phyloP scores from a whole-genome alignment of 306 rosid genomes.

The Acacia melanoxylon region DNA sequence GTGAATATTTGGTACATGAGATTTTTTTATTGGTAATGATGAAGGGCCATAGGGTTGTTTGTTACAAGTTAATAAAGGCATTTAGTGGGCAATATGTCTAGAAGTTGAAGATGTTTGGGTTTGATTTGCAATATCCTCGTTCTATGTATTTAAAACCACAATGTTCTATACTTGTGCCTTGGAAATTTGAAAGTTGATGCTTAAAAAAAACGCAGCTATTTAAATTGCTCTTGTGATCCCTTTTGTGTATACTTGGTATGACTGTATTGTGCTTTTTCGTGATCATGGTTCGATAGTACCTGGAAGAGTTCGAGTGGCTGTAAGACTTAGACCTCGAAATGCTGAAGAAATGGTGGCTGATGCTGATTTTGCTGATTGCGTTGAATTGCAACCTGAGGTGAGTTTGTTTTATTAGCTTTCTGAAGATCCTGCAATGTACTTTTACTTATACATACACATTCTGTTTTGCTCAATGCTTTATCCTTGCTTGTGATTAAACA shows the following conservation, averaged over 20 bases:
- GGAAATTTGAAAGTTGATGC: conserved; percentile 23
- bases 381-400: conserved; percentile 94
- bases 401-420: conserved; percentile 14
- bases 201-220: conserved; percentile 13
- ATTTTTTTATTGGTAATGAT: background rate
- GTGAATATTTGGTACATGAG: background rate
- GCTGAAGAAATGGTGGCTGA: conserved; percentile 79
- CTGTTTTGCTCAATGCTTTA: conserved; percentile 3
- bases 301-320: conserved; percentile 96
- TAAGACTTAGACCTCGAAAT: conserved; percentile 85
- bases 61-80: background rate
- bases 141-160: background rate
- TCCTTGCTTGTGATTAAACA: conserved; percentile 21
- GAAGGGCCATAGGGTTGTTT: conserved; percentile 6
- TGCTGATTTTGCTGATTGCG: conserved; percentile 94
- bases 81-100: conserved; percentile 11
- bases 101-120: conserved; percentile 21
- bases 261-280: background rate
- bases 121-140: conserved; percentile 7
- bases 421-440: conserved; percentile 14
- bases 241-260: conserved; percentile 15
- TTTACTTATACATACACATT: conserved; percentile 10
- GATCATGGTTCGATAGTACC: conserved; percentile 52
- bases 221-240: background rate
- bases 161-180: background rate